A percentile compares a stretch with the other conserved stretches of the same genome.
Conservation (phyloP, 192 early-diverging fungal species). For the Rhizoclosmatium globosum region DNA sequence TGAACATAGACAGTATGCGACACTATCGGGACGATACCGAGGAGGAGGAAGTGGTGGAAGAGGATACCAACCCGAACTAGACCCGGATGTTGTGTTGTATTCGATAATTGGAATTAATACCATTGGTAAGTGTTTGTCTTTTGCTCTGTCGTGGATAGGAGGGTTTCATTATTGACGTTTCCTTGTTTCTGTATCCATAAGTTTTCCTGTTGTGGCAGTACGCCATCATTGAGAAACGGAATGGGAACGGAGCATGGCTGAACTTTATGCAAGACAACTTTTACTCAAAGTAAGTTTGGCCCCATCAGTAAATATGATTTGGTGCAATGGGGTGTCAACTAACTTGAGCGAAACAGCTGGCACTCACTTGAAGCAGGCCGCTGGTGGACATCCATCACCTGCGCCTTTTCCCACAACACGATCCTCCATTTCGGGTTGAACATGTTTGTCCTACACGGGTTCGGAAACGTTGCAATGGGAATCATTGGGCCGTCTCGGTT, state of each 20-base stretch:
- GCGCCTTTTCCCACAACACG: conserved; percentile 46
- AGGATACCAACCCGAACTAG: background rate
- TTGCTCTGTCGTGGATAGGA: background rate
- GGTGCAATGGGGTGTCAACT: background rate
- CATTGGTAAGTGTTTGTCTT: background rate
- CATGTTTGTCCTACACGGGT: conserved; percentile 56
- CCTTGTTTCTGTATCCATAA: background rate
- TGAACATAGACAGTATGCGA: too few species aligned
- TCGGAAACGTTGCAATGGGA: conserved; percentile 38
- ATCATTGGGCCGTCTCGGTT: conserved; percentile 45
- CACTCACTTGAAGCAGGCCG: conserved; percentile 31
- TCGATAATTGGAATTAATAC: conserved; percentile 43
- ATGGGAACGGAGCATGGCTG: conserved; percentile 17
- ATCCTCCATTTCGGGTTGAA: conserved; percentile 47
- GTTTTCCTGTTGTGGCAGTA: conserved; percentile 51
- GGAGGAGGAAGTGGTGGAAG: background rate
- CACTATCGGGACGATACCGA: too few species aligned
- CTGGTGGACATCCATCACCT: conserved; percentile 50
- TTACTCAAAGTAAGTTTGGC: conserved; percentile 25
- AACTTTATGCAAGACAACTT: conserved; percentile 49
- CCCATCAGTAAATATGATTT: too few species aligned
- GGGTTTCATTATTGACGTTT: background rate
- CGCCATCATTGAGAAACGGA: conserved; percentile 29
- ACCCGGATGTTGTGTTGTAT: conserved; percentile 33
- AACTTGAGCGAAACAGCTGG: conserved; percentile 16